Evolutionary conservation across 2,329 filamentous ascomycete genomes (phyloP), one percentile per base, ranked within the genome.

Genomic region (Peltaster fructicola): DNA sequence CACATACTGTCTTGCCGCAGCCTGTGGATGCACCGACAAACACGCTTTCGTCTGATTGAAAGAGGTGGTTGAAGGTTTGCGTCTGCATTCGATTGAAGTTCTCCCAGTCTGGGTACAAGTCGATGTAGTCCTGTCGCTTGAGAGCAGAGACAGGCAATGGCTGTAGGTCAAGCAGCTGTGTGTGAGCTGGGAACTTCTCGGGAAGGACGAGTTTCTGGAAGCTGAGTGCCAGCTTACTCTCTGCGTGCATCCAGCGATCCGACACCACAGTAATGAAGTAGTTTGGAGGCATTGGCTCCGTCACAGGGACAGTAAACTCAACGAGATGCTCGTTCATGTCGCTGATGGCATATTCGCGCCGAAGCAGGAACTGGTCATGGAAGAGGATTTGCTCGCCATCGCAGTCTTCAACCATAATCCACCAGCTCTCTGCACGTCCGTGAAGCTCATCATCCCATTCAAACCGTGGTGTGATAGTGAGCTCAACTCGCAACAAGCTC

Each of bases 51-150:
- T 95, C 79, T 1, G 79, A 77, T 23, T 77, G 74, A 48, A 80
- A 95, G 1, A 98, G 58, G 1, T 84, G 82, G 46, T 92, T 92
- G 61, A 95, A 98, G 0, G 81, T 80, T 48, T 98, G 88, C 1
- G 88, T 93, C 52, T 98, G 90, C 8, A 98, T 78, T 49, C 88
- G 88, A 59, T 98, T 98, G 62, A 98, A 98, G 34, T 78, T 71
- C 28, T 71, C 65, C 72, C 81, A 90, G 15, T 75, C 62, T 3
- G 79, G 72, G 45, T 93, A 98, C 11, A 98, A 56, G 13, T 67
- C 64, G 31, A 76, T 65, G 42, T 78, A 92, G 33, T 91, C 82
- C 33, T 78, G 71, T 11, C 68, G 67, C 61, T 95, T 95, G 28
- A 98, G 56, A 1, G 85, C 84, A 21, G 81, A 72, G 14, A 93